Evolutionary conservation across 2,329 filamentous ascomycete genomes (phyloP).

Genomic region (Magnaporthiopsis poae): DNA sequence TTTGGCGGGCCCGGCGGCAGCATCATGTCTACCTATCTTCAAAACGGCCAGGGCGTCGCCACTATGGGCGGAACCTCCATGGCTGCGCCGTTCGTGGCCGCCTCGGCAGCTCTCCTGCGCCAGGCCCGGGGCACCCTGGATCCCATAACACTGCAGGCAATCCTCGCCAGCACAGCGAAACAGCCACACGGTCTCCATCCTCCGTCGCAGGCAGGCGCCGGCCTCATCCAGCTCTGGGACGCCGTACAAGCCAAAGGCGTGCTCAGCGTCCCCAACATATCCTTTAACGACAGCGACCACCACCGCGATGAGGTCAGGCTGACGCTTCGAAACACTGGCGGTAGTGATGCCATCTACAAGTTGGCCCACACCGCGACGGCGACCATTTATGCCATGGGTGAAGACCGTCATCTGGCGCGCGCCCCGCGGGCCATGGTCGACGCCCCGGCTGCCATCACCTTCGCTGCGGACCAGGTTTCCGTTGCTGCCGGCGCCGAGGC

Average conservation of each 20-base stretch:
- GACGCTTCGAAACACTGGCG: conserved; percentile 29
- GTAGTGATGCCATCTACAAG: conserved; percentile 25
- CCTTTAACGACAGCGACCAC: conserved; percentile 44
- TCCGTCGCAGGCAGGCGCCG: conserved; percentile 30
- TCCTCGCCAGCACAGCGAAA: conserved; percentile 14
- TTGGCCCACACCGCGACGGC: conserved; percentile 25
- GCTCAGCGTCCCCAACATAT: conserved; percentile 30
- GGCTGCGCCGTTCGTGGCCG: background rate
- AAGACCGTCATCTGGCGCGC: background rate
- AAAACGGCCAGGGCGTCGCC: conserved; percentile 1
- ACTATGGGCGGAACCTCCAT: conserved; percentile 1
- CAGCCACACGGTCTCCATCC: background rate
- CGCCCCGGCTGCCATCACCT: conserved; percentile 8
- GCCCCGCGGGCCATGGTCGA: conserved; percentile 10
- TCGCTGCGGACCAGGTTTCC: background rate
- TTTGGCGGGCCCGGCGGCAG: conserved; percentile 1
- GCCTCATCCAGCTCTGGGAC: conserved; percentile 31
- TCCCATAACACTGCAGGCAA: background rate
- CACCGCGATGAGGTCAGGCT: conserved; percentile 35
- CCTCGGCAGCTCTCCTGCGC: conserved; percentile 1
- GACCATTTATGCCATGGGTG: conserved; percentile 26
- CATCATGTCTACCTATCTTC: conserved; percentile 3
- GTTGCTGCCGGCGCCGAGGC: background rate
- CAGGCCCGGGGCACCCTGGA: background rate
- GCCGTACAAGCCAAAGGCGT: conserved; percentile 28